Conservation (phyloP, 73 alveolate species). For the Paramecium tetraurelia region DNA sequence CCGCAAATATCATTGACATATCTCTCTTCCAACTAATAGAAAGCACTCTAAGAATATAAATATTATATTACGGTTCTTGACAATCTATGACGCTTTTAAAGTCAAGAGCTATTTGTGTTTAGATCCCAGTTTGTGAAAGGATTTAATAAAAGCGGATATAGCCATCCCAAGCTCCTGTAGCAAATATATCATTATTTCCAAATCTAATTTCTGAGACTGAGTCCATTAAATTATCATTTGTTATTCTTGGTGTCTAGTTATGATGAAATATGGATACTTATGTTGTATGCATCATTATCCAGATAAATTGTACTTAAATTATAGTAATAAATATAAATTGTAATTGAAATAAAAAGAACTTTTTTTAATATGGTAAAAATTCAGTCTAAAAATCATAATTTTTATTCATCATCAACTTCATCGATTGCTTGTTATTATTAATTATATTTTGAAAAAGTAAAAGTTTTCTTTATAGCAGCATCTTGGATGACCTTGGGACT, state of each 20-base stretch:
- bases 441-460: background rate
- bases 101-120: background rate
- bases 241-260: background rate
- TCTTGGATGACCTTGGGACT: background rate
- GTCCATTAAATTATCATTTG: constrained; percentile 2
- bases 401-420: constrained; percentile 8
- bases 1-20: constrained; percentile 30
- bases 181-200: constrained; percentile 30
- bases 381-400: background rate
- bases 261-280: background rate
- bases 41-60: background rate
- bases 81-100: constrained; percentile 31
- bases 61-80: background rate
- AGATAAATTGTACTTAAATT: background rate
- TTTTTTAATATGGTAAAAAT: background rate
- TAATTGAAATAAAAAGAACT: background rate
- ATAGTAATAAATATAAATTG: background rate
- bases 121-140: background rate
- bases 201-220: constrained; percentile 5
- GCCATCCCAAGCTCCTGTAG: constrained; percentile 53
- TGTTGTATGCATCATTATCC: background rate
- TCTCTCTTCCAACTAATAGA: constrained; percentile 50
- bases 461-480: background rate
- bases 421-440: background rate
- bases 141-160: constrained; percentile 38